Evolutionary conservation across 2,329 filamentous ascomycete species (phyloP), one percentile per base, ranked within the genome.

Genomic region (Tolypocladium capitatum): DNA sequence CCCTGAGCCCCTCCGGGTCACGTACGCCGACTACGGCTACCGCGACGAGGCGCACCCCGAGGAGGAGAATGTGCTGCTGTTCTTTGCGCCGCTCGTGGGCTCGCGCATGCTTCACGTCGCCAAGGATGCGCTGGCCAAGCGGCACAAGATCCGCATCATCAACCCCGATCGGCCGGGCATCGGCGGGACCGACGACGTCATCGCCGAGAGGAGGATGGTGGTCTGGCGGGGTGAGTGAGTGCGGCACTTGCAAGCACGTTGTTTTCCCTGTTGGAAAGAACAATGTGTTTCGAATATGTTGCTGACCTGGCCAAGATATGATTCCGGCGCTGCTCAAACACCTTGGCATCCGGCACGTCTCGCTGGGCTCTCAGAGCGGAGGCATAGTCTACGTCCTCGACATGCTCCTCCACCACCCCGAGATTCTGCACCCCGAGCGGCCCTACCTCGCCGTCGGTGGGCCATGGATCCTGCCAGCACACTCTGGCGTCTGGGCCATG

Each of bases 151-250:
- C 20, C 62, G 64, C 31, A 56, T 68, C 42, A 56, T 68, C 48
- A 50, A 52, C 47, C 48, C 54, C 0, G 64, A 68, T 49, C 52
- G 65, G 6, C 65, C 67, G 0, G 65, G 65, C 9, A 58, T 68
- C 38, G 66, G 65, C 11, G 58, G 59, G 8, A 66, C 63, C 6
- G 59, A 59, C 16, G 49, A 56, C 8, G 60, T 58, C 1, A 46
- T 50, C 5, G 46, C 53, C 0, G 36, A 51, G 7, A 44, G 57
- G 16, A 51, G 56, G 11, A 48, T 67, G 36, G 45, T 28, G 2
- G 43, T 58, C 8, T 65, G 60, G 59, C 55, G 58, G 5, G 60
- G 62, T 52, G 54, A 28, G 38, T 41, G 5, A 18, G 28, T 8
- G 4, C 13, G 34, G 38, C 9, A 10, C 4, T 11, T 28, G 8